phyloP scores from a whole-genome alignment of 2,329 filamentous ascomycete genomes.

The Dactylellina parvicollis region DNA sequence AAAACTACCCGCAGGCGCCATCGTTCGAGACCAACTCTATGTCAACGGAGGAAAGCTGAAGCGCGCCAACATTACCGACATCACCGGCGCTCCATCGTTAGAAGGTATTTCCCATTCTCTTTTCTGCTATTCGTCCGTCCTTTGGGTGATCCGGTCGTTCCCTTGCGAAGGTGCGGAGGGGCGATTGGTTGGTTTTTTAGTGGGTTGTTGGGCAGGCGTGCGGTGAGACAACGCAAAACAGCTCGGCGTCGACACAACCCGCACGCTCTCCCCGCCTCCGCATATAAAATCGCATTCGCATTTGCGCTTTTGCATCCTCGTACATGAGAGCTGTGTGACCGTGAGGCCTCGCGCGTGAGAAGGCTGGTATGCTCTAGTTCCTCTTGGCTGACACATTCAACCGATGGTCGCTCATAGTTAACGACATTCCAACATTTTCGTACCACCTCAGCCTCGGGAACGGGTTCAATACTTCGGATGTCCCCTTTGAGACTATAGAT shows the following conservation, averaged over 20 bases:
- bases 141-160: background rate
- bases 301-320: background rate
- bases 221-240: background rate
- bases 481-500: conserved; percentile 43
- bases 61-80: conserved; percentile 40
- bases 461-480: conserved; percentile 40
- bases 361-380: conserved; percentile 3
- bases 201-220: background rate
- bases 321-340: conserved; percentile 7
- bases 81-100: conserved; percentile 16
- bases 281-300: no score
- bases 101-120: conserved; percentile 22
- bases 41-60: conserved; percentile 43
- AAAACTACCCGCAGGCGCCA: conserved; percentile 33
- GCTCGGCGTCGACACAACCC: no score
- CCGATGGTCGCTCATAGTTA: conserved; percentile 3
- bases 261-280: no score
- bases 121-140: background rate
- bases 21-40: conserved; percentile 49
- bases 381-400: conserved; percentile 18
- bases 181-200: background rate
- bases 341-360: background rate
- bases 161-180: background rate
- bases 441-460: conserved; percentile 48
- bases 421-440: conserved; percentile 28